phyloP scores from a whole-genome alignment of 2,329 filamentous ascomycete species.

The Penicillium palitans region DNA sequence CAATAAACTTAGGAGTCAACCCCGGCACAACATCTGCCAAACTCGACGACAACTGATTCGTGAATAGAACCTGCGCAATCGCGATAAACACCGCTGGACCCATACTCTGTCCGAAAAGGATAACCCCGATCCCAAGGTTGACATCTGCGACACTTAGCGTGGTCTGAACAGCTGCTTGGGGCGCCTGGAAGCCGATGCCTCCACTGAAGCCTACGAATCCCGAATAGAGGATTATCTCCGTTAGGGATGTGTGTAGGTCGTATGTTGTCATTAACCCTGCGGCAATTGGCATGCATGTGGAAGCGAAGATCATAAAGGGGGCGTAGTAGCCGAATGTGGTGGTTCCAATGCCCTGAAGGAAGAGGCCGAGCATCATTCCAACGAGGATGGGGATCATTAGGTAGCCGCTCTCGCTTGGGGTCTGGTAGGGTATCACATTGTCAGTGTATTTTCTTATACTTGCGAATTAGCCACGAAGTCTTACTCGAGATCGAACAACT shows the following conservation, averaged over 20 bases:
- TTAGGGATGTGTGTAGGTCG: conserved; percentile 12
- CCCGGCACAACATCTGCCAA: conserved; percentile 18
- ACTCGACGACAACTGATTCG: conserved; percentile 45
- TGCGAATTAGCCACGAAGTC: conserved; percentile 1
- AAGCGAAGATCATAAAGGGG: conserved; percentile 38
- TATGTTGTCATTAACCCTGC: conserved; percentile 38
- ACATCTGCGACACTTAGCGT: conserved; percentile 28
- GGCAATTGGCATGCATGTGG: conserved; percentile 35
- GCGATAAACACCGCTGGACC: conserved; percentile 52
- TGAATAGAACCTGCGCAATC: conserved; percentile 55
- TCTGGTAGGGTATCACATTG: conserved; percentile 7
- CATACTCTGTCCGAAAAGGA: conserved; percentile 42
- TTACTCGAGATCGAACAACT: conserved; percentile 27
- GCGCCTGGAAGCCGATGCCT: conserved; percentile 32
- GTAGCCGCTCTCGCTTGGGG: conserved; percentile 26
- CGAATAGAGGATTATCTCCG: too few relatives aligned
- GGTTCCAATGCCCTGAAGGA: too few relatives aligned
- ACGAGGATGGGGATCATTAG: conserved; percentile 31
- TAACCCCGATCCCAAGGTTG: conserved; percentile 30
- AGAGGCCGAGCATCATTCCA: conserved; percentile 13
- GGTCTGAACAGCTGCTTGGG: conserved; percentile 35
- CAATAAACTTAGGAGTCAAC: conserved; percentile 16
- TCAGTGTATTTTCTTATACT: conserved; percentile 10
- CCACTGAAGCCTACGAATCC: too few relatives aligned
- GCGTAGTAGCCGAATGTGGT: conserved; percentile 35